These are phyloP conservation scores for Penicillium verrucosum DNA, from an alignment of 2,329 filamentous ascomycete genomes.

Conservation along the genomic window DNA sequence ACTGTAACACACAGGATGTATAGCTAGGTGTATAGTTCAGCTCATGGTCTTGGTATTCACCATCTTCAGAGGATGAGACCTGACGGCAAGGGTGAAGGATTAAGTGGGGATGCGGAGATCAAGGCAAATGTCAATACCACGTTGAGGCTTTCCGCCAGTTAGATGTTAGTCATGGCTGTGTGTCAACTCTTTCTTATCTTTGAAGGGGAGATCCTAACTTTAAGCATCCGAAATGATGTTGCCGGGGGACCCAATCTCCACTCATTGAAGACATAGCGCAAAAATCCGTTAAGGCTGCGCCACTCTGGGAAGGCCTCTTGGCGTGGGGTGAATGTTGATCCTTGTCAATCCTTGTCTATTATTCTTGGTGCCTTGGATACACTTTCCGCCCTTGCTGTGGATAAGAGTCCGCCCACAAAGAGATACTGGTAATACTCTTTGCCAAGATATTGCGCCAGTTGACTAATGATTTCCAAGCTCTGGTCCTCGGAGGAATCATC, in stretches of 20 bases:
- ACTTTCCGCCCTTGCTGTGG: background rate
- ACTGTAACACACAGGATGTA: background rate
- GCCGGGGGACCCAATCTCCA: background rate
- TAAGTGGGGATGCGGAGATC: background rate
- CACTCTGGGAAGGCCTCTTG: background rate
- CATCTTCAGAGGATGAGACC: background rate
- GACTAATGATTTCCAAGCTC: background rate
- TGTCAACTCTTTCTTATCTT: slow-evolving; percentile 1
- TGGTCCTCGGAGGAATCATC: background rate
- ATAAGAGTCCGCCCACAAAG: background rate
- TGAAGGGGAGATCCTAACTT: slow-evolving; percentile 3
- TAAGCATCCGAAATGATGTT: background rate
- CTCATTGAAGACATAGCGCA: background rate
- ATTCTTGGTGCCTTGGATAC: background rate
- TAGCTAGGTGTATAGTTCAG: background rate
- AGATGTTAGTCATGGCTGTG: background rate
- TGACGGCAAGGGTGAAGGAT: background rate
- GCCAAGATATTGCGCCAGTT: slow-evolving; percentile 4
- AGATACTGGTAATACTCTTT: background rate
- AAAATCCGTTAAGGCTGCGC: background rate
- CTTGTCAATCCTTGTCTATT: background rate
- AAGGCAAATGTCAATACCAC: background rate
- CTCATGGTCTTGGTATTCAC: background rate
- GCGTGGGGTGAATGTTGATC: slow-evolving; percentile 5
- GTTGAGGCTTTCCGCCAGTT: background rate